Percentiles rank a stretch among this genome's conserved stretches.
Evolutionary conservation across 441 rosid genomes (phyloP).

Genomic region (Euphorbia schlechtendalii): DNA sequence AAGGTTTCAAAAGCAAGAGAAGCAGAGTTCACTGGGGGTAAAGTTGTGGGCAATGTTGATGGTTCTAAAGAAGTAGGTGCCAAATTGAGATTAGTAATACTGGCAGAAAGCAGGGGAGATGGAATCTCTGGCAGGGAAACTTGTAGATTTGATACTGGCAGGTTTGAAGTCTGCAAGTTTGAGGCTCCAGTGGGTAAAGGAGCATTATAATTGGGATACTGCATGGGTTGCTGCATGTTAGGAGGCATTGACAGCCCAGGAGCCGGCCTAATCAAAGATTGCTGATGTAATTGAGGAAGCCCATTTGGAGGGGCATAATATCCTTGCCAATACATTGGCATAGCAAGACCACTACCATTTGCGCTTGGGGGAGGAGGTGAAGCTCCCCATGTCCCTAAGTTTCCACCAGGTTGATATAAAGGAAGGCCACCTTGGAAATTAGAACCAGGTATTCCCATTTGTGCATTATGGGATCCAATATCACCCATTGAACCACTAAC

Average conservation of each 20-base stretch:
- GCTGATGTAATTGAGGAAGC: slow-evolving; percentile 74
- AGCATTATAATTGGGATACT: slow-evolving; percentile 58
- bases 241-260: slow-evolving; percentile 64
- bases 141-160: slow-evolving; percentile 19
- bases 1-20: slow-evolving; percentile 50
- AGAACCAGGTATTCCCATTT: slow-evolving; percentile 53
- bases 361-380: slow-evolving; percentile 55
- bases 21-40: slow-evolving; percentile 45
- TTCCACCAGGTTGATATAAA: slow-evolving; percentile 83
- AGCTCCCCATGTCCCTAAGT: slow-evolving; percentile 69
- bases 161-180: slow-evolving; percentile 4
- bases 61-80: slow-evolving; percentile 25
- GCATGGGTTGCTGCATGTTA: slow-evolving; percentile 66
- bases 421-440: slow-evolving; percentile 70
- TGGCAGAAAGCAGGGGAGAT: slow-evolving; percentile 38
- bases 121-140: slow-evolving; percentile 45
- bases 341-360: slow-evolving; percentile 55
- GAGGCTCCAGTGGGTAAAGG: slow-evolving; percentile 41
- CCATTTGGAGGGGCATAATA: slow-evolving; percentile 77
- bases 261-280: slow-evolving; percentile 67
- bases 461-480: slow-evolving; percentile 45
- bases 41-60: slow-evolving; percentile 33
- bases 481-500: slow-evolving; percentile 49
- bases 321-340: slow-evolving; percentile 88
- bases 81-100: slow-evolving; percentile 26